phyloP scores from a whole-genome alignment of 2,329 filamentous ascomycete genomes.

The Elsinoe arachidis region DNA sequence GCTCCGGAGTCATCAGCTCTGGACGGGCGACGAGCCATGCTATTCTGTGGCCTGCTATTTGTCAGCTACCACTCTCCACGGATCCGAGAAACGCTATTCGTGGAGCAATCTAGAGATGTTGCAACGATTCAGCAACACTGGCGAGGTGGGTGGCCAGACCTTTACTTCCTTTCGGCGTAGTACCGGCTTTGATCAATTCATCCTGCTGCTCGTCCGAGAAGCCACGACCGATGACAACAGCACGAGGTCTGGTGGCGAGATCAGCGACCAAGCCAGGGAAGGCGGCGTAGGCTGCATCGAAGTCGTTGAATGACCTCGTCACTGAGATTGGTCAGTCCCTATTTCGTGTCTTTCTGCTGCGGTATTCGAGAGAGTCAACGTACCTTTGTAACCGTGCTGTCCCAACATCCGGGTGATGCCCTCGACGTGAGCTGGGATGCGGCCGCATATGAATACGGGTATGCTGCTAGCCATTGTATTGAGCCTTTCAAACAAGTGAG shows the following conservation, averaged over 20 bases:
- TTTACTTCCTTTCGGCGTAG: neutral
- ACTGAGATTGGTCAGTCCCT: neutral
- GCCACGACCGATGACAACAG: slow-evolving; percentile 5
- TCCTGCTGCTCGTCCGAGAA: slow-evolving; percentile 11
- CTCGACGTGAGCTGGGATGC: neutral
- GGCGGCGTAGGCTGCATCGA: neutral
- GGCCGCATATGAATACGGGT: neutral
- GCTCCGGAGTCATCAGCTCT: neutral
- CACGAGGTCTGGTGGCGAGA: neutral
- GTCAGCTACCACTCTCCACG: neutral
- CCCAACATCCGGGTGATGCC: neutral
- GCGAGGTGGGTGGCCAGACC: neutral
- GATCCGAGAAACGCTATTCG: neutral
- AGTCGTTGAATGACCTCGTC: neutral
- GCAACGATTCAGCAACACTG: too few relatives aligned
- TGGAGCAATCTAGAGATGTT: neutral
- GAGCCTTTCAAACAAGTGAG: neutral
- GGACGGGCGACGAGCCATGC: slow-evolving; percentile 2
- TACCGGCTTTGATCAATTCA: neutral
- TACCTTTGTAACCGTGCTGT: neutral
- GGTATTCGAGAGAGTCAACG: neutral
- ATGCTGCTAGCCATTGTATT: neutral
- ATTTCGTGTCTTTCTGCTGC: neutral
- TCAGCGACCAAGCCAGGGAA: neutral
- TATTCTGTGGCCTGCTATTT: neutral